Percentiles rank a stretch among this genome's conserved stretches.
Evolutionary conservation across 768 basidiomycete species (phyloP).

Genomic region (Rhodotorula graminis): DNA sequence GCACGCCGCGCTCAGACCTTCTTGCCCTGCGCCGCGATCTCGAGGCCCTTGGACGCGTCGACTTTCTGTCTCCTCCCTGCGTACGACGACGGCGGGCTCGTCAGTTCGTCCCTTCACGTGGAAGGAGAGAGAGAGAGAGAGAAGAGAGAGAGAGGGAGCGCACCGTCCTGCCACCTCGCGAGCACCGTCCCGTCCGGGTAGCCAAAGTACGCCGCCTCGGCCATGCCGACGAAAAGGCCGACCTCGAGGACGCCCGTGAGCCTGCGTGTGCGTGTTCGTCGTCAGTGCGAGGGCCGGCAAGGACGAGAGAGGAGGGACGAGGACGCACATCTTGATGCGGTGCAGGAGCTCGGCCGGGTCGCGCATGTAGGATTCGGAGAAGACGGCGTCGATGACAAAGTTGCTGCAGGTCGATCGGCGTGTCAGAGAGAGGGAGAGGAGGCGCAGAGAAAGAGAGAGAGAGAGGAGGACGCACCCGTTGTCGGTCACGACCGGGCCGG

Average conservation of each 20-base stretch:
- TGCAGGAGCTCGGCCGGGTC: slow-evolving; percentile 59
- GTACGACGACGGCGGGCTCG: not conserved
- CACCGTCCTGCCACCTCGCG: slow-evolving; percentile 30
- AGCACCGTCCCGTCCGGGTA: slow-evolving; percentile 39
- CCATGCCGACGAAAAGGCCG: slow-evolving; percentile 90
- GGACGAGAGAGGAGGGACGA: not conserved
- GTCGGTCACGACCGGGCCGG: slow-evolving; percentile 92
- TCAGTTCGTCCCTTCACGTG: not conserved
- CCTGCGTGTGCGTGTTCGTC: slow-evolving; percentile 48
- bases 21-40: not conserved
- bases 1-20: no score
- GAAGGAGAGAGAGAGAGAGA: no score
- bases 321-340: slow-evolving; percentile 59
- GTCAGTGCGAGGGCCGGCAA: not conserved
- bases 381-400: slow-evolving; percentile 95
- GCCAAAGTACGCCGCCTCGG: slow-evolving; percentile 86
- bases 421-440: no score
- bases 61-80: slow-evolving; percentile 4
- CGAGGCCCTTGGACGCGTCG: slow-evolving; percentile 3
- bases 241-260: slow-evolving; percentile 98
- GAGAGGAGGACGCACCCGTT: slow-evolving; percentile 56
- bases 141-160: not conserved
- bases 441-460: not conserved
- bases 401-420: slow-evolving; percentile 50
- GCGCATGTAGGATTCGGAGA: slow-evolving; percentile 61